These are phyloP conservation scores for Aspergillus costaricaensis DNA, from an alignment of 2,329 filamentous ascomycete genomes.

Conservation along the genomic window DNA sequence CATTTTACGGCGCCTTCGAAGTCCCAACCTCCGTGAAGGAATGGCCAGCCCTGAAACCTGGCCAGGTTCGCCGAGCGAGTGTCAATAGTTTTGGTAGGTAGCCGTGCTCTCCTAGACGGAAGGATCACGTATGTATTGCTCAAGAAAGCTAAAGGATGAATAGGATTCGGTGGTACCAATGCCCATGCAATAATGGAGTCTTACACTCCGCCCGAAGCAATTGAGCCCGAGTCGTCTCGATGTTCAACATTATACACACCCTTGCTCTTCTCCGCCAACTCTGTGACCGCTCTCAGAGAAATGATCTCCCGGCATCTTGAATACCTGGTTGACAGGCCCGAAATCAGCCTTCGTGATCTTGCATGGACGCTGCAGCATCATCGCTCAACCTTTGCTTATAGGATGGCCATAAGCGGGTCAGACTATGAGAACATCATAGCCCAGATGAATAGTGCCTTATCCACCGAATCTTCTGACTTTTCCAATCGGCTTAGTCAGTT, in stretches of 20 bases:
- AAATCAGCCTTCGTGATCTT: background rate
- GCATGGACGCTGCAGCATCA: background rate
- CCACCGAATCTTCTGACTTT: no score
- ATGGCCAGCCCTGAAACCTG: background rate
- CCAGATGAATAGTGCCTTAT: no score
- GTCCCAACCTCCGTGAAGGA: background rate
- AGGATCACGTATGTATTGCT: no score
- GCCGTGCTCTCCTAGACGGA: no score
- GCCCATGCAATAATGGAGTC: conserved; percentile 39
- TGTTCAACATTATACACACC: background rate
- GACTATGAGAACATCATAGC: background rate
- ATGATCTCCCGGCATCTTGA: background rate
- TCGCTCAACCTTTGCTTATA: background rate
- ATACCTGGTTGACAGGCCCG: background rate
- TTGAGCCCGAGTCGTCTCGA: no score
- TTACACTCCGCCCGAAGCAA: background rate
- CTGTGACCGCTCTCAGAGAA: background rate
- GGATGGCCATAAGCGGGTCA: background rate
- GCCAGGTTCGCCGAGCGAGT: background rate
- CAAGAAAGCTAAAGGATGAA: no score
- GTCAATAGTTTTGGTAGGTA: background rate
- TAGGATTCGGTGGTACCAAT: no score
- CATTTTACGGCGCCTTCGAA: background rate
- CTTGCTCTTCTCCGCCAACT: background rate
- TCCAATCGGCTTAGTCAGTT: no score